Evolutionary conservation across 2,329 filamentous ascomycete genomes (phyloP), one percentile per base, ranked within the genome.

Genomic region (Fusarium sterilihyphosum): DNA sequence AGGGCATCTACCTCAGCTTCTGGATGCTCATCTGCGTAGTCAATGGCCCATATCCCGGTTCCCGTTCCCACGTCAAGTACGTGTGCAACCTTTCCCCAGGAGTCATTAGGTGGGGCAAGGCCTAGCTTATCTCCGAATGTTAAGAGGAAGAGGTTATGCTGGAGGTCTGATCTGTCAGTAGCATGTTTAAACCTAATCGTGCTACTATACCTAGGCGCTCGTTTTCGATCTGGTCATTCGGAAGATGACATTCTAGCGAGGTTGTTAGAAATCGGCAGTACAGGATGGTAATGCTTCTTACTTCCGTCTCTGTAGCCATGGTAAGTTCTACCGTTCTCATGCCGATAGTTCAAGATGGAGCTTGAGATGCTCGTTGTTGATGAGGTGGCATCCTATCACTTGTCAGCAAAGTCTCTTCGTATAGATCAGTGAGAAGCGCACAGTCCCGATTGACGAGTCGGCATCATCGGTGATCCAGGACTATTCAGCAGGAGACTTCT

Each of bases 271-370:
- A n/a, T n/a, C 8, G 14, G 18, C 5, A 1, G 5, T 49, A 6
- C 4, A 20, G 1, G 22, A 5, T 12, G 1, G 0, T 0, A 13
- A 50, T n/a, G 10, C 9, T 14, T 35, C 69, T 46, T 1, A 70
- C 67, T 72, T 59, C 67, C 67, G 20, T 72, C 67, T 22, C 44
- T 60, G 17, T 60, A 70, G 9, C 57, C 1, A 20, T 70, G 69
- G 14, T 72, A 70, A 0, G 69, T 70, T 44, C 69, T 66, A 9
- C 69, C 69, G 16, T 72, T 72, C 22, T 72, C 69, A 3, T 20
- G 46, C 0, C 61, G 58, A 24, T 47, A 58, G 17, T 46, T 35
- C 2, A 26, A 13, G 3, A 58, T 35, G 5, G 54, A 58, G 3
- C 54, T 58, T 8, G 54, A 58, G 14, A 58, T 58, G 18, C 40